These are phyloP conservation scores for Spergularia marina DNA, from an alignment of 148 eudicot species.

Conservation along the genomic window DNA sequence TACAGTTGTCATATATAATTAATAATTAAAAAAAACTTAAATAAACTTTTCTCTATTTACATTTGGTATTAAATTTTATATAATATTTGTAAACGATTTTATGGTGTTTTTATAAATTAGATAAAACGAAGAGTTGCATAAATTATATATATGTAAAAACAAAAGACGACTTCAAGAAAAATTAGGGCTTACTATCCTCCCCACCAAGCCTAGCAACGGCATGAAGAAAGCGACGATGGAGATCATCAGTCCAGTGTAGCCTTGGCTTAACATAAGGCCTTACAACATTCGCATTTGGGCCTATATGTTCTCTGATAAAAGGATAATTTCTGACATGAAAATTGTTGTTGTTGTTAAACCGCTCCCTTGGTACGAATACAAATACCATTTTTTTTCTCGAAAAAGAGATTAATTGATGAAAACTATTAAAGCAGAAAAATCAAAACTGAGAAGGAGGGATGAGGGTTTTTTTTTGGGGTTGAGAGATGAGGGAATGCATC, in stretches of 20 bases:
- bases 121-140: background rate
- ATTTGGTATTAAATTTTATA: too few species aligned
- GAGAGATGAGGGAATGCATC: background rate
- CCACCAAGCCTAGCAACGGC: slow-evolving; percentile 27
- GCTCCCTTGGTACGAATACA: too few species aligned
- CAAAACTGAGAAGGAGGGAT: background rate
- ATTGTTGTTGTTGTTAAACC: too few species aligned
- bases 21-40: too few species aligned
- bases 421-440: background rate
- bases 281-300: background rate
- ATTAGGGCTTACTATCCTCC: slow-evolving; percentile 28
- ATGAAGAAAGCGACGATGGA: slow-evolving; percentile 10
- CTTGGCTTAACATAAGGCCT: slow-evolving; percentile 33
- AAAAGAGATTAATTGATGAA: background rate
- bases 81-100: too few species aligned
- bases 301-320: too few species aligned
- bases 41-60: too few species aligned
- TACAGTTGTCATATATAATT: too few species aligned
- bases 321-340: too few species aligned
- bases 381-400: background rate
- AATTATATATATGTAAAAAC: background rate
- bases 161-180: too few species aligned
- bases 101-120: too few species aligned
- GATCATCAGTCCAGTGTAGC: slow-evolving; percentile 25
- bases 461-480: background rate